Conservation (phyloP, 2,329 filamentous ascomycete genomes). For the Pseudocercospora macadamiae region DNA sequence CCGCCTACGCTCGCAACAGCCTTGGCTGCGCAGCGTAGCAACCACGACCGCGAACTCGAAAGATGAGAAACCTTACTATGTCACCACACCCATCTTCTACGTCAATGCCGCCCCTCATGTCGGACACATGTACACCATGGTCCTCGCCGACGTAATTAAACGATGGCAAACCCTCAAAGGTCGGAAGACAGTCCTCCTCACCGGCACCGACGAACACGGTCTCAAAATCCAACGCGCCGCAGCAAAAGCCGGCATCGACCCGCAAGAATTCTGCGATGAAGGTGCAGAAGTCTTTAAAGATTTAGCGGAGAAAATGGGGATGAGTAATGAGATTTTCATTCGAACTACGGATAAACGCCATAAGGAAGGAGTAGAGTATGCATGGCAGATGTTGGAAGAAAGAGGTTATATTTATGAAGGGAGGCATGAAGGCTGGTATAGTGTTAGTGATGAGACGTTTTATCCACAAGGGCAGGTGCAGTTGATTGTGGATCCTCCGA, state of each 20-base stretch:
- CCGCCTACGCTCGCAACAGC: conserved; percentile 23
- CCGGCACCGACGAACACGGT: conserved; percentile 95
- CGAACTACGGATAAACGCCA: conserved; percentile 87
- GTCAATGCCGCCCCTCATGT: conserved; percentile 97
- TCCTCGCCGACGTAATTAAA: conserved; percentile 88
- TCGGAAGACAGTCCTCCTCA: conserved; percentile 72
- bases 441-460: conserved; percentile 93
- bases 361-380: conserved; percentile 80
- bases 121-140: conserved; percentile 91
- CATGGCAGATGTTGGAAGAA: conserved; percentile 81
- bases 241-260: conserved; percentile 66
- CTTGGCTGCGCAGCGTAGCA: conserved; percentile 20
- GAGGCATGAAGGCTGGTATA: conserved; percentile 81
- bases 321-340: conserved; percentile 85
- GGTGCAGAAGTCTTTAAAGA: conserved; percentile 79
- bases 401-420: conserved; percentile 27
- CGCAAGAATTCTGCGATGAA: conserved; percentile 85
- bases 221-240: conserved; percentile 96
- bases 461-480: conserved; percentile 79
- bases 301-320: conserved; percentile 69
- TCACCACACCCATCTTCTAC: conserved; percentile 98
- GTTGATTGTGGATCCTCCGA: conserved; percentile 73
- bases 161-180: conserved; percentile 83
- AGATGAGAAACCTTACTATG: conserved; percentile 78
- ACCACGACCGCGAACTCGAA: conserved; percentile 19